Conservation (phyloP, 257 asterid species). For the Hygrophila difformis region DNA sequence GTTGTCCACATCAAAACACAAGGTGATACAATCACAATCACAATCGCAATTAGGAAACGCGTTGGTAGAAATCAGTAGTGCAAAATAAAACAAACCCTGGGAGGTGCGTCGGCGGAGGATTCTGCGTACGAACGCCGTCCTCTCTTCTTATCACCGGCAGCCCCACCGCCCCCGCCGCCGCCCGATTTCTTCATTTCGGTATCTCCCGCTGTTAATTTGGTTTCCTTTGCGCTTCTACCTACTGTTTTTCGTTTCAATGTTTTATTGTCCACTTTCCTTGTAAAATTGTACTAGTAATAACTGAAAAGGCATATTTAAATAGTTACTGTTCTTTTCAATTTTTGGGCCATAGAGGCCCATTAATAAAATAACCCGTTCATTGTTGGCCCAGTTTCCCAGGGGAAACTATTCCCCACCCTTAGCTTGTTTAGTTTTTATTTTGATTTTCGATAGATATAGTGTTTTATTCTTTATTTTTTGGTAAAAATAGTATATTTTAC, state of each 20-base stretch:
- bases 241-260: not conserved
- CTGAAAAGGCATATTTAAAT: no score
- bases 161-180: slow-evolving; percentile 17
- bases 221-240: not conserved
- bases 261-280: no score
- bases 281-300: no score
- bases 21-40: not conserved
- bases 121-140: slow-evolving; percentile 32
- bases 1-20: not conserved
- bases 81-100: slow-evolving; percentile 26
- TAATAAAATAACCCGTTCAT: no score
- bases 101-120: slow-evolving; percentile 31
- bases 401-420: no score
- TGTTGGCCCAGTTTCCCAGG: no score
- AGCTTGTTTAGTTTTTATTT: no score
- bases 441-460: no score
- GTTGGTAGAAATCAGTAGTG: not conserved
- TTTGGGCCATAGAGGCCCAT: no score
- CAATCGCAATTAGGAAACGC: not conserved
- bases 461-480: no score
- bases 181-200: slow-evolving; percentile 36
- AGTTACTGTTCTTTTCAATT: no score
- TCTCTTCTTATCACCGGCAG: slow-evolving; percentile 42
- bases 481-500: no score
- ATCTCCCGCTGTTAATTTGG: not conserved